Conservation (phyloP, 2,329 filamentous ascomycete genomes). For the Epichloe scottii region DNA sequence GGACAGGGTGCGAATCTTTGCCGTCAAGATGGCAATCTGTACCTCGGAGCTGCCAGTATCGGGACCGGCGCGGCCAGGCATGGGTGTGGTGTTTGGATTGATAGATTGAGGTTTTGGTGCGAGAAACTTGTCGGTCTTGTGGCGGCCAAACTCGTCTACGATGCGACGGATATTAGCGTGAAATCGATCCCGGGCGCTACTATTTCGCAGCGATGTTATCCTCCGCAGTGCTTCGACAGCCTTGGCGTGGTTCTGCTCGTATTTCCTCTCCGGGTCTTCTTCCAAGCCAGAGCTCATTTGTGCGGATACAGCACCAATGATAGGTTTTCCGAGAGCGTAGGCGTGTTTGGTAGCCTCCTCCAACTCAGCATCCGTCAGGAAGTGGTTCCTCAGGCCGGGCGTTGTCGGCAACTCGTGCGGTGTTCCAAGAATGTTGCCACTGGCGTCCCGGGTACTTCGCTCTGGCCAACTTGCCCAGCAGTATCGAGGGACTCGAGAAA, state of each 20-base stretch:
- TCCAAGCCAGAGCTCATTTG: conserved; percentile 29
- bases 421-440: conserved; percentile 28
- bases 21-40: conserved; percentile 90
- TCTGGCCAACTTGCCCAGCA: conserved; percentile 35
- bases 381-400: conserved; percentile 58
- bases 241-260: conserved; percentile 47
- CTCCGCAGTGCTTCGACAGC: conserved; percentile 66
- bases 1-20: conserved; percentile 78
- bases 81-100: conserved; percentile 25
- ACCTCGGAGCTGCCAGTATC: conserved; percentile 95
- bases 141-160: conserved; percentile 77
- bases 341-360: conserved; percentile 54
- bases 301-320: conserved; percentile 23
- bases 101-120: conserved; percentile 45
- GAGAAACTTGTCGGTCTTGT: conserved; percentile 67
- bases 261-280: conserved; percentile 25
- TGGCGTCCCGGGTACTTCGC: conserved; percentile 25
- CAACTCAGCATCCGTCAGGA: conserved; percentile 56
- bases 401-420: conserved; percentile 33
- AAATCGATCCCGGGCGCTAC: conserved; percentile 63
- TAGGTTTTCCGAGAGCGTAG: conserved; percentile 51
- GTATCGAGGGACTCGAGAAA: conserved; percentile 74
- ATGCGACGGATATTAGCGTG: conserved; percentile 77
- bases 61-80: conserved; percentile 56
- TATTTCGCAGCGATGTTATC: conserved; percentile 67